These are phyloP conservation scores for Plasmodium cynomolgi DNA, from an alignment of 169 alveolate genomes.

Conservation along the genomic window DNA sequence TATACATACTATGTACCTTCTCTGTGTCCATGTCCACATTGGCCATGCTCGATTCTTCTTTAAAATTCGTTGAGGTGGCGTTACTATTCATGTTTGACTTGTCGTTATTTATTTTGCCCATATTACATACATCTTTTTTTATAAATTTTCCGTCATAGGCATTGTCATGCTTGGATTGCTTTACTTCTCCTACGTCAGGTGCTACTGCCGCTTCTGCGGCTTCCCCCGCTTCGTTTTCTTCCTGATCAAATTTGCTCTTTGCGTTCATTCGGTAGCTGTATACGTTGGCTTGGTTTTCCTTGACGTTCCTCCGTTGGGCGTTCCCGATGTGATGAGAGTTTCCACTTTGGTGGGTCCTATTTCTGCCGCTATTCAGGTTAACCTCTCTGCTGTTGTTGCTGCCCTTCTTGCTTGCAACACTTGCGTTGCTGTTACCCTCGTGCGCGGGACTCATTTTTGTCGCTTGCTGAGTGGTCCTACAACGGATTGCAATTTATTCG, in stretches of 20 bases:
- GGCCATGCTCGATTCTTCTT: not conserved
- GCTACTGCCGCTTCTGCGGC: not conserved
- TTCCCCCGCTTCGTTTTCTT: not conserved
- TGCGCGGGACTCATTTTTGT: not conserved
- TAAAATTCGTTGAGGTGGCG: not conserved
- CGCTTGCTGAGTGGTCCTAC: not conserved
- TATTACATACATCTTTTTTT: not conserved
- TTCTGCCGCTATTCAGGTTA: not conserved
- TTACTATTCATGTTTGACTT: not conserved
- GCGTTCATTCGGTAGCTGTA: slow-evolving; percentile 4
- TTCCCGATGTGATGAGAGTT: not conserved
- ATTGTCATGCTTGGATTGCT: not conserved
- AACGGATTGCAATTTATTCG: not conserved
- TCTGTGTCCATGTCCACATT: not conserved
- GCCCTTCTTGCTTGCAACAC: not conserved
- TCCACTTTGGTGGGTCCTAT: not conserved
- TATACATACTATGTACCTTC: not conserved
- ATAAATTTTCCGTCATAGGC: not conserved
- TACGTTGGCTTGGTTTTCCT: not conserved
- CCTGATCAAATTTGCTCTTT: not conserved
- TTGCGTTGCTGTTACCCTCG: not conserved
- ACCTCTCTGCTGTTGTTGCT: not conserved
- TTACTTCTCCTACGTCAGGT: not conserved
- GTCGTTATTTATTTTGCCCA: not conserved
- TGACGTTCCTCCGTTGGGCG: not conserved